Percentiles rank a stretch among this genome's conserved stretches.
Conservation (phyloP, 805 yeast genomes). For the Myxozyma monticola region DNA sequence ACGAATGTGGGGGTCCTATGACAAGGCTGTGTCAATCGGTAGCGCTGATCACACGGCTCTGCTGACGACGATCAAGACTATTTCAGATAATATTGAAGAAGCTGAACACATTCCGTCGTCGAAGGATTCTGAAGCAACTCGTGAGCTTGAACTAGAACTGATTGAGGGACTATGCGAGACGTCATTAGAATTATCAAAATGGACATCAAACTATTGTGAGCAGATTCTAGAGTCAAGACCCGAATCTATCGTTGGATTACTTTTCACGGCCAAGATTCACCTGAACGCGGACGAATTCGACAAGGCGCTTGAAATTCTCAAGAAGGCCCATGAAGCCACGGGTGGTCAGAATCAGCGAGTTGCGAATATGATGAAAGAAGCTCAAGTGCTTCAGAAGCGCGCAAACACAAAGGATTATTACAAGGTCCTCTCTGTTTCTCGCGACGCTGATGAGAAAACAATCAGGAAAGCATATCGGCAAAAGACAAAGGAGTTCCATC, state of each 20-base stretch:
- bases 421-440: slow-evolving; percentile 66
- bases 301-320: slow-evolving; percentile 35
- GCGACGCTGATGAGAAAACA: slow-evolving; percentile 66
- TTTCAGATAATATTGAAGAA: slow-evolving; percentile 8
- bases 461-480: slow-evolving; percentile 80
- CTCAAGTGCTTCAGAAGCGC: slow-evolving; percentile 37
- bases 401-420: slow-evolving; percentile 68
- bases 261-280: slow-evolving; percentile 30
- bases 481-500: slow-evolving; percentile 79
- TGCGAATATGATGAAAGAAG: slow-evolving; percentile 33
- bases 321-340: slow-evolving; percentile 24
- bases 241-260: slow-evolving; percentile 34
- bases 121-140: not conserved
- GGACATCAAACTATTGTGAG: slow-evolving; percentile 35
- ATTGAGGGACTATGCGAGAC: slow-evolving; percentile 33
- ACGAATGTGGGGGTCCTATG: slow-evolving; percentile 18
- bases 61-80: slow-evolving; percentile 26
- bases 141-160: slow-evolving; percentile 28
- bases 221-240: slow-evolving; percentile 34
- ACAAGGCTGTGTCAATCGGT: slow-evolving; percentile 5
- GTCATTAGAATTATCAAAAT: slow-evolving; percentile 28
- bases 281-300: slow-evolving; percentile 32
- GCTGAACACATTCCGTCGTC: slow-evolving; percentile 6
- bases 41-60: slow-evolving; percentile 25
- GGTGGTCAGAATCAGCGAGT: slow-evolving; percentile 31